Evolutionary conservation across 495 filamentous ascomycete genomes (phyloP), one percentile per base, ranked within the genome.

Genomic region (Trichoderma orchidacearum): DNA sequence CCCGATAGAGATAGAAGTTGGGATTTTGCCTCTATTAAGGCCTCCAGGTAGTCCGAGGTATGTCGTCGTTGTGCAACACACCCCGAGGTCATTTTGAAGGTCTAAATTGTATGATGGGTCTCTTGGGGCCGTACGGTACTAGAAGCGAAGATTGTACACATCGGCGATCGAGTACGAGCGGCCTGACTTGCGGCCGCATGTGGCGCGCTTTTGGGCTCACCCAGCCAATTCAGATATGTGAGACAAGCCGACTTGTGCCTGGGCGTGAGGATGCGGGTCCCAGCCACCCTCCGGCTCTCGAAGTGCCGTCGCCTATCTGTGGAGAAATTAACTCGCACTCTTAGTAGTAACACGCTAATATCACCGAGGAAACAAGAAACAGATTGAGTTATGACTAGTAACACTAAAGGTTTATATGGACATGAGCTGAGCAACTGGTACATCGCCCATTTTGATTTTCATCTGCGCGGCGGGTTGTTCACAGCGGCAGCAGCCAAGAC

Each of bases 221-320:
- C 41, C 41, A 48, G 27, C 41, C 41, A 48, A 28, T 4, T 6
- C 21, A 23, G 41, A 25, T 23, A 48, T 15, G 8, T n/a, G n/a
- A n/a, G n/a, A 12, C 11, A 9, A 8, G 15, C 36, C 15, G 12
- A 23, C 41, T 27, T 27, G 41, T 48, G 18, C 41, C 41, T 48
- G 41, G 41, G n/a, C 21, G n/a, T 48, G 23, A 23, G 15, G 21
- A 25, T 28, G 41, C 41, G 41, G 41, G 41, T 18, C 41, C 18
- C 41, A 25, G n/a, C 21, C 41, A 48, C 23, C 9, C 11, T 1
- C 41, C 41, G 41, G 41, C 27, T 48, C 41, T 23, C 27, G 41
- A 48, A 48, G 41, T 48, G 41, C 41, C 41, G 41, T 48, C 41
- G 41, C 41, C 41, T 25, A 48, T 48, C 41, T 48, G 41, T 48